phyloP scores from a whole-genome alignment of 2,329 filamentous ascomycete genomes.

The Alternaria incomplexa region DNA sequence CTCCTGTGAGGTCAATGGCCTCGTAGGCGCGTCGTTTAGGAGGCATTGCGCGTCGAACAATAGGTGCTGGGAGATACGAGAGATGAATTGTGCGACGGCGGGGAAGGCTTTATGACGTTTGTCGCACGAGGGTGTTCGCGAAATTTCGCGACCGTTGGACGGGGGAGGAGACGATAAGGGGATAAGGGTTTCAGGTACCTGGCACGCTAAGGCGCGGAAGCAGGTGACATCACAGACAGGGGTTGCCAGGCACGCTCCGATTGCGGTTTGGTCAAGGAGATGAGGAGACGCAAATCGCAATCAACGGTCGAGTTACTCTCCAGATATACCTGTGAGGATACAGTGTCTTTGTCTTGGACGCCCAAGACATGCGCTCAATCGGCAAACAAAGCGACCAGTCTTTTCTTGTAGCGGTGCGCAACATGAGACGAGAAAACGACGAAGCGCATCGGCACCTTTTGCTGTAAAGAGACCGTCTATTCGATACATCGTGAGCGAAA shows the following conservation, averaged over 20 bases:
- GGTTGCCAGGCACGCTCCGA: not conserved
- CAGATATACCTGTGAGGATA: not conserved
- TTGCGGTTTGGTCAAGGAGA: not conserved
- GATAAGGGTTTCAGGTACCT: not conserved
- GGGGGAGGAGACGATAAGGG: not conserved
- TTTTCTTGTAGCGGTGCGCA: not conserved
- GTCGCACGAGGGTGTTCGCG: not conserved
- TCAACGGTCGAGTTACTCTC: not conserved
- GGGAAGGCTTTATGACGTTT: not conserved
- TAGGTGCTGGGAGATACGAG: not conserved
- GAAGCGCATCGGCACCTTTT: not conserved
- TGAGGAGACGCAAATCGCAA: not conserved
- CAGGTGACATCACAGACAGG: constrained; percentile 23
- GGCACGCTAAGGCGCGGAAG: constrained; percentile 22
- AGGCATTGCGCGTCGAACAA: constrained; percentile 4
- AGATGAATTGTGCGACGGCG: not conserved
- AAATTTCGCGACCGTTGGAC: not conserved
- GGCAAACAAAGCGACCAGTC: not conserved
- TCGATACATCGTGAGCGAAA: not conserved
- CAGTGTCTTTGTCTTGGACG: not conserved
- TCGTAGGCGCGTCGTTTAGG: constrained; percentile 11
- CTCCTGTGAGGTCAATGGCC: constrained; percentile 12
- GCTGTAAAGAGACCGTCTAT: not conserved
- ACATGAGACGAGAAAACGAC: not conserved
- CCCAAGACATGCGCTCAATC: not conserved